Evolutionary conservation across 768 basidiomycete species (phyloP), one percentile per base, ranked within the genome.

Genomic region (Pleurotus sapidus): DNA sequence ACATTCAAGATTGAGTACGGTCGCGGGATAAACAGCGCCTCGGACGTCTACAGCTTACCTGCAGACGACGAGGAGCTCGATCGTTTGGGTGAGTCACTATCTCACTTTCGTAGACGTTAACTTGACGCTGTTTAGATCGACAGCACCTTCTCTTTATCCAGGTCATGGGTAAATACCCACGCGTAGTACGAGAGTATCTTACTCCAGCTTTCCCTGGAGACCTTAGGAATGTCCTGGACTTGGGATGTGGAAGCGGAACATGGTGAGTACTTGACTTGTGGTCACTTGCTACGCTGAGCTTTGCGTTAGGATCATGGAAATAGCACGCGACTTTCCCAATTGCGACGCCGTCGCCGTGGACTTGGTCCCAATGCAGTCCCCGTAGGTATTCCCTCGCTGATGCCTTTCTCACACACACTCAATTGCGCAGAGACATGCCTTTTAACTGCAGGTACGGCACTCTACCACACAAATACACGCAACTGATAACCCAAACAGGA

Each of bases 201-300:
- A 79, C 73, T 23, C 81, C 87, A 37, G 80, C 86, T 62, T 72
- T 71, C 14, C 76, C 79, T 5, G 83, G 82, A n/a, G 80, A 85
- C 62, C 74, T 69, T 23, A 91, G 89, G 68, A 74, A 83, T 4
- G 75, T 80, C 50, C 74, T 93, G 14, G 91, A 93, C 70, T 77
- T 93, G 23, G 91, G 91, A 6, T 91, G 90, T 64, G 91, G 91
- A 14, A 88, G 84, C 60, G 91, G 89, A 48, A 82, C 77, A 60
- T 93, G 91, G 91, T 89, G 61, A 58, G 77, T 65, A 25, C 56
- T 46, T 45, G n/a, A n/a, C n/a, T n/a, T n/a, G n/a, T 17, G 4
- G 14, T 9, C 27, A 45, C 20, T 57, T 61, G 54, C 40, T 37
- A 54, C 9, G 30, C 30, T 34, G 30, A 34, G 1, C 20, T 18